These are phyloP conservation scores for Mytilinidion resinicola DNA, from an alignment of 495 filamentous ascomycete genomes.

Conservation along the genomic window DNA sequence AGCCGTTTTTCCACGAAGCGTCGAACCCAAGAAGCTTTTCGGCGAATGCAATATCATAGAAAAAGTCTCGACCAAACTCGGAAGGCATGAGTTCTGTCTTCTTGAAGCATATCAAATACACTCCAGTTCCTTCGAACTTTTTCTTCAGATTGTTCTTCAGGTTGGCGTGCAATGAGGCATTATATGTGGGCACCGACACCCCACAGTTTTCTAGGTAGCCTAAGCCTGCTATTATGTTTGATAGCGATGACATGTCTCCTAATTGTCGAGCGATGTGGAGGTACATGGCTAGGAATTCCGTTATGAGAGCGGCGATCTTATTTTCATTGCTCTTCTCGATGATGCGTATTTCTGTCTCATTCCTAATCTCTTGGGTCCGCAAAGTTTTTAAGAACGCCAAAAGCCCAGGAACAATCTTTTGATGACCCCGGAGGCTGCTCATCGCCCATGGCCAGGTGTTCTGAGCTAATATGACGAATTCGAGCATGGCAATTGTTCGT, in stretches of 20 bases:
- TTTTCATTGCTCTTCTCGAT: conserved; percentile 51
- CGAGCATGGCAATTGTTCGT: conserved; percentile 65
- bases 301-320: conserved; percentile 71
- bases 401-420: conserved; percentile 61
- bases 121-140: conserved; percentile 60
- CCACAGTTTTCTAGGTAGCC: conserved; percentile 70
- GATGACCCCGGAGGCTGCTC: conserved; percentile 64
- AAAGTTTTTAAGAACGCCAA: conserved; percentile 62
- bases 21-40: conserved; percentile 69
- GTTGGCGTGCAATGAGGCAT: conserved; percentile 75
- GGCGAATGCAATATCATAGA: conserved; percentile 71
- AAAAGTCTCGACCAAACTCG: conserved; percentile 65
- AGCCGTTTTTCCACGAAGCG: conserved; percentile 72
- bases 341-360: conserved; percentile 36
- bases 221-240: conserved; percentile 63
- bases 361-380: conserved; percentile 34
- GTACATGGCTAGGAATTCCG: conserved; percentile 87
- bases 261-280: conserved; percentile 72
- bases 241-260: conserved; percentile 58
- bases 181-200: conserved; percentile 69
- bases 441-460: conserved; percentile 93
- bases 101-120: conserved; percentile 61
- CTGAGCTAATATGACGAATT: conserved; percentile 78
- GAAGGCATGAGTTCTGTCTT: conserved; percentile 57
- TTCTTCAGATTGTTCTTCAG: conserved; percentile 76